phyloP scores from a whole-genome alignment of 805 yeast species.

The Barnettozyma populi region DNA sequence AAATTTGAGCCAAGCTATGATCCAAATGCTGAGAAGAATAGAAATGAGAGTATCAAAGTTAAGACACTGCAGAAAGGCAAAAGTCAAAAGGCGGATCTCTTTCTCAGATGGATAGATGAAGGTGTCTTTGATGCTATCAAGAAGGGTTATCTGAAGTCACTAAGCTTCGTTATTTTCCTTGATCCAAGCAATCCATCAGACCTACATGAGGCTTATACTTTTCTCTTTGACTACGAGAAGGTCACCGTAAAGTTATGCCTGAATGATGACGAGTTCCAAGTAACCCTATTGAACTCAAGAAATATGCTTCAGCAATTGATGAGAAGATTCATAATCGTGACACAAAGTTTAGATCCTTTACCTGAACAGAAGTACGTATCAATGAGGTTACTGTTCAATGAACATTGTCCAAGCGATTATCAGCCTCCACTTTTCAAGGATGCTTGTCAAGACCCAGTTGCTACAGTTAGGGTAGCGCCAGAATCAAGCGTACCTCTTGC shows the following conservation, averaged over 20 bases:
- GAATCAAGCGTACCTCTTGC: conserved; percentile 6
- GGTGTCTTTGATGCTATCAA: conserved; percentile 43
- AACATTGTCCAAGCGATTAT: conserved; percentile 39
- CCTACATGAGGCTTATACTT: conserved; percentile 46
- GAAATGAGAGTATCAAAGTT: conserved; percentile 35
- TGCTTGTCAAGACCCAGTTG: conserved; percentile 31
- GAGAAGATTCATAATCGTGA: conserved; percentile 44
- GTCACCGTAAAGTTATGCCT: conserved; percentile 25
- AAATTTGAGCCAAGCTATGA: conserved; percentile 26
- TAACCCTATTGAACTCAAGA: conserved; percentile 32
- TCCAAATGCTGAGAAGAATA: conserved; percentile 22
- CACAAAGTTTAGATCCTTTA: conserved; percentile 48
- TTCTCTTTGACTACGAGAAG: conserved; percentile 39
- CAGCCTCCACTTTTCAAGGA: conserved; percentile 47
- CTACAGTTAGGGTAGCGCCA: conserved; percentile 26
- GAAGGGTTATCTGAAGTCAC: conserved; percentile 35
- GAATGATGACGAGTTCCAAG: conserved; percentile 12
- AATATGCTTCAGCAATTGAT: conserved; percentile 43
- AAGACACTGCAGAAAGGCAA: conserved; percentile 45
- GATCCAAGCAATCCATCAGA: conserved; percentile 38
- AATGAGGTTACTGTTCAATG: conserved; percentile 46
- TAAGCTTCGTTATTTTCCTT: conserved; percentile 41
- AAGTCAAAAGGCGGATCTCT: conserved; percentile 40
- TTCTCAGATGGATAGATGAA: conserved; percentile 49
- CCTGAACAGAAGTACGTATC: conserved; percentile 43